Conservation (phyloP, 495 filamentous ascomycete genomes). For the Podospora tetraspora region DNA sequence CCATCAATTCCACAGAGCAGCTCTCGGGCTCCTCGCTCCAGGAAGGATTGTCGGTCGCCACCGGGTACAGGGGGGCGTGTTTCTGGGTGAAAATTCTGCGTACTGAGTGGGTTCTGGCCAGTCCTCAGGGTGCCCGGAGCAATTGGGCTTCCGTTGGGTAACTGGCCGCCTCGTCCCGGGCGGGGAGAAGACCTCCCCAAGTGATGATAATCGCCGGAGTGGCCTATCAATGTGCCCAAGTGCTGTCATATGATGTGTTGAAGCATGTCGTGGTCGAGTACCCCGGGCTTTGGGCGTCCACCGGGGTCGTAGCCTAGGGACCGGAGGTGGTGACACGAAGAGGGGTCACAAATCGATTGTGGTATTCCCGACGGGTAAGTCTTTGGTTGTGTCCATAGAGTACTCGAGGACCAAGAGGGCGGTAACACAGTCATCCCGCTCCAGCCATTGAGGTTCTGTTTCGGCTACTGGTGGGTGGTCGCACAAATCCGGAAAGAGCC, state of each 20-base stretch:
- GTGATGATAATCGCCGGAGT: neutral
- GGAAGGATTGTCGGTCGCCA: neutral
- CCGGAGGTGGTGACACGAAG: neutral
- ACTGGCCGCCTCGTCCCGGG: neutral
- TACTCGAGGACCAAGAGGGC: neutral
- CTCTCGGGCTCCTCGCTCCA: neutral
- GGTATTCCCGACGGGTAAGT: neutral
- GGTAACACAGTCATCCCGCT: conserved; percentile 1
- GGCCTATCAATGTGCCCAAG: conserved; percentile 3
- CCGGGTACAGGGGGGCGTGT: neutral
- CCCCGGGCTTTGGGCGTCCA: neutral
- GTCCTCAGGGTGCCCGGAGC: neutral
- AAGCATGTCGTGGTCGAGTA: conserved; percentile 5
- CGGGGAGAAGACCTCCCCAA: neutral
- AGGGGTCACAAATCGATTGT: conserved; percentile 1
- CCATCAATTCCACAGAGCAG: neutral
- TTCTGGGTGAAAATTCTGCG: conserved; percentile 3
- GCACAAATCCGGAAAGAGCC: conserved; percentile 3
- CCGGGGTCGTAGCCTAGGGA: neutral
- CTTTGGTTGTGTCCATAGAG: conserved; percentile 1
- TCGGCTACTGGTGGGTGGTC: neutral
- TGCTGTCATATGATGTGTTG: conserved; percentile 6
- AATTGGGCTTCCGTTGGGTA: conserved; percentile 8
- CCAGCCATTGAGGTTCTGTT: conserved; percentile 5
- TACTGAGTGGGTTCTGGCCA: neutral